These are phyloP conservation scores for Gypsophila paniculata DNA, from an alignment of 179 eudicot genomes.

Conservation along the genomic window DNA sequence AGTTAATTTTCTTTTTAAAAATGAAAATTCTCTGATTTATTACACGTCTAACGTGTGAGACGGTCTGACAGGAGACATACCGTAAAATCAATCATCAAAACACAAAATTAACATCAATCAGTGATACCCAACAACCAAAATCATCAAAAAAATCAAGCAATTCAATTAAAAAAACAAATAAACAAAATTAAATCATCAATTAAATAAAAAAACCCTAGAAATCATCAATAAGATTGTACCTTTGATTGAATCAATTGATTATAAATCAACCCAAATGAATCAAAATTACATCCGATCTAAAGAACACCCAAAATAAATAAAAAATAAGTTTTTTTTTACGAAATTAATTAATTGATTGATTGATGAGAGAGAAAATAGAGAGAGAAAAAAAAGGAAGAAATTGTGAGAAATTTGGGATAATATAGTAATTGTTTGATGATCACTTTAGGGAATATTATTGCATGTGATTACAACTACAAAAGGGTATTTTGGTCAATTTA, in stretches of 20 bases:
- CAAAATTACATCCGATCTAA: conserved; percentile 19
- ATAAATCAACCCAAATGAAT: neutral
- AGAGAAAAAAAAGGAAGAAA: conserved; percentile 12
- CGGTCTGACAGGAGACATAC: no score
- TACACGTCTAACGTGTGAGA: no score
- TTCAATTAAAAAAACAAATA: neutral
- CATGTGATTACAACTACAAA: conserved; percentile 1
- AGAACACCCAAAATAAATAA: neutral
- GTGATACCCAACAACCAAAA: conserved; percentile 19
- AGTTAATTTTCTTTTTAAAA: no score
- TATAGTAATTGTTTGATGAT: conserved; percentile 19
- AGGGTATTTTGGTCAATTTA: no score
- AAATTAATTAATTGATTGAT: neutral
- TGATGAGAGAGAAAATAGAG: neutral
- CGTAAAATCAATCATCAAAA: neutral
- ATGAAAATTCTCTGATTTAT: no score
- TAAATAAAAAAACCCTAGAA: neutral
- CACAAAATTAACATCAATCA: conserved; percentile 15
- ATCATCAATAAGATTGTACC: conserved; percentile 14
- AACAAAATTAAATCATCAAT: neutral
- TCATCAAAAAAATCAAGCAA: conserved; percentile 17
- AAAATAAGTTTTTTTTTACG: neutral
- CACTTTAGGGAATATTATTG: conserved; percentile 30
- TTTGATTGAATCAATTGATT: conserved; percentile 4
- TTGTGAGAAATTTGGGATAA: neutral